Conservation (phyloP, 768 basidiomycete genomes). For the Sporobolomyces roseus region DNA sequence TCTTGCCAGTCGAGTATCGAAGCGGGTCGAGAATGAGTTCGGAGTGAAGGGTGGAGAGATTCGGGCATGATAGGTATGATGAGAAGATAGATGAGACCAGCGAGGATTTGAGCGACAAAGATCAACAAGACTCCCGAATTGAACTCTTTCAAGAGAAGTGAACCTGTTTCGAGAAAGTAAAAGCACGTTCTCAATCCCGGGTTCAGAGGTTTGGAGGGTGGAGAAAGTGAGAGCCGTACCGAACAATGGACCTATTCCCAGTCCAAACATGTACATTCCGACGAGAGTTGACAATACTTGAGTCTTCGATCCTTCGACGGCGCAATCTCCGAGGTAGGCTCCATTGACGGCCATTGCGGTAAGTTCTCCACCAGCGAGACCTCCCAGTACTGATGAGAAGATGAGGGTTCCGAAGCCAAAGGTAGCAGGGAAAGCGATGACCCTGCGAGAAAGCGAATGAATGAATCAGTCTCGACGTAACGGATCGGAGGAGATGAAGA, state of each 20-base stretch:
- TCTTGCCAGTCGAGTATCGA: background rate
- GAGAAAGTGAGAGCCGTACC: background rate
- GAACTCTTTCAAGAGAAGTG: background rate
- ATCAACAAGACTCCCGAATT: background rate
- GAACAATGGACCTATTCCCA: conserved; percentile 19
- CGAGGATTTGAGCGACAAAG: background rate
- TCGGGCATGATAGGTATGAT: conserved; percentile 23
- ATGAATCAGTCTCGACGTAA: no score
- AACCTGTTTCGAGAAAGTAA: background rate
- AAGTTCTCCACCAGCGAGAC: conserved; percentile 21
- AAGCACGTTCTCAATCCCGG: background rate
- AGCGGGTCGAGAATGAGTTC: background rate
- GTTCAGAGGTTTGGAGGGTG: no score
- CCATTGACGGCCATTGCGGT: background rate
- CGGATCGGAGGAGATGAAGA: background rate
- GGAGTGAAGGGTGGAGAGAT: conserved; percentile 8
- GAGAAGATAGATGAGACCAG: background rate
- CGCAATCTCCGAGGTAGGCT: conserved; percentile 30
- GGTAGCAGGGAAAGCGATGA: background rate
- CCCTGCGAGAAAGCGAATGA: background rate
- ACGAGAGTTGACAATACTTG: conserved; percentile 13
- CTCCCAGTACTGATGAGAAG: background rate
- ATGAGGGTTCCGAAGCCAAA: conserved; percentile 17
- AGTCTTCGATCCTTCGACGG: conserved; percentile 10
- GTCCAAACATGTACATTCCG: background rate